Percentiles rank a stretch among this genome's conserved stretches.
These are phyloP conservation scores for Leccinum pellstonianum DNA, from an alignment of 768 basidiomycete species.

Conservation along the genomic window DNA sequence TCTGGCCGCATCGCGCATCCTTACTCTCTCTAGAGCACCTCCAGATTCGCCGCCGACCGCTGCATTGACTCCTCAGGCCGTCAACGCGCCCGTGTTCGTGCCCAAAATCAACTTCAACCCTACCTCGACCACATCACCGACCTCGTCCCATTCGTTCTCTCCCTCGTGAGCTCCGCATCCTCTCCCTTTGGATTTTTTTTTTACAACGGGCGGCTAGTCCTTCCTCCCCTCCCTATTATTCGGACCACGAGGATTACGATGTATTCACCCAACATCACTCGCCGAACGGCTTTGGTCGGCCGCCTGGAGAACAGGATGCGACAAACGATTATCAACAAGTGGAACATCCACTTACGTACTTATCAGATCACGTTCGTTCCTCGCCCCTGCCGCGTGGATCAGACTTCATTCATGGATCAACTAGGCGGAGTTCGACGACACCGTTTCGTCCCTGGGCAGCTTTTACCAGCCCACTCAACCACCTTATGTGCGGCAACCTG, in stretches of 20 bases:
- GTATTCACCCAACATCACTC: slow-evolving; percentile 21
- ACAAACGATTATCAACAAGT: slow-evolving; percentile 23
- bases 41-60: slow-evolving; percentile 46
- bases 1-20: background rate
- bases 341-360: slow-evolving; percentile 21
- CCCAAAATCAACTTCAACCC: slow-evolving; percentile 61
- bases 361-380: slow-evolving; percentile 22
- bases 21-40: slow-evolving; percentile 31
- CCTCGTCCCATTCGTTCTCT: slow-evolving; percentile 29
- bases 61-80: slow-evolving; percentile 57
- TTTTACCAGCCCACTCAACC: slow-evolving; percentile 45
- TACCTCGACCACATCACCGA: slow-evolving; percentile 6
- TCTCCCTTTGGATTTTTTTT: background rate
- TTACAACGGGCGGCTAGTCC: slow-evolving; percentile 20
- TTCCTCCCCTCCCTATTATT: slow-evolving; percentile 30
- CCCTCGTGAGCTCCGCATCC: slow-evolving; percentile 23
- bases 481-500: slow-evolving; percentile 67
- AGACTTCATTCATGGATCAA: slow-evolving; percentile 3
- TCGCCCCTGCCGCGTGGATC: background rate
- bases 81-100: slow-evolving; percentile 84
- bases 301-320: slow-evolving; percentile 17
- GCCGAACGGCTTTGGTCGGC: slow-evolving; percentile 6
- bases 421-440: slow-evolving; percentile 35
- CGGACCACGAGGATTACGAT: slow-evolving; percentile 41
- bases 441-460: slow-evolving; percentile 21